Evolutionary conservation across 2,329 filamentous ascomycete species (phyloP).

Genomic region (Pyricularia sp.): DNA sequence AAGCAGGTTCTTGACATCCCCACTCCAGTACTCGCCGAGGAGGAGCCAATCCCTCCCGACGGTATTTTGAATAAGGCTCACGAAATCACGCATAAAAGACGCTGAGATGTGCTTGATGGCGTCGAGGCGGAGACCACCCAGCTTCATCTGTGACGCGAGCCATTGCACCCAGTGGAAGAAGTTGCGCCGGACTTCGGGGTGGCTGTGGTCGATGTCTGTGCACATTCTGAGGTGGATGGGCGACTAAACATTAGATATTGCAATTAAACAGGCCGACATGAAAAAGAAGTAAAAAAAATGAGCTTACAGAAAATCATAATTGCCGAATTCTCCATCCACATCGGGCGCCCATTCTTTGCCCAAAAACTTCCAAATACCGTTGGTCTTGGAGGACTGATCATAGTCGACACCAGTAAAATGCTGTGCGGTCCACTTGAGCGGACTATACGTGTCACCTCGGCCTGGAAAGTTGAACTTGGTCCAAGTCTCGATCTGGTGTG

Average conservation of each 20-base stretch:
- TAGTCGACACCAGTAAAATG: slow-evolving; percentile 64
- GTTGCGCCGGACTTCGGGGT: slow-evolving; percentile 21
- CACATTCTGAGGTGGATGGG: slow-evolving; percentile 20
- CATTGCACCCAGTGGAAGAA: slow-evolving; percentile 22
- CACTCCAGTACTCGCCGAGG: slow-evolving; percentile 64
- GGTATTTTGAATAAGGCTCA: slow-evolving; percentile 15
- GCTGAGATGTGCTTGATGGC: slow-evolving; percentile 25
- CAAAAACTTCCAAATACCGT: slow-evolving; percentile 56
- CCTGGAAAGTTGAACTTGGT: slow-evolving; percentile 57
- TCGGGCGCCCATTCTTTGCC: slow-evolving; percentile 56
- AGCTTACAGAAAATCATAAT: slow-evolving; percentile 37
- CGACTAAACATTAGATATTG: too few species aligned
- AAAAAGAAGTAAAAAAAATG: neutral
- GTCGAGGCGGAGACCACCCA: slow-evolving; percentile 24
- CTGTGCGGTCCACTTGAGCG: slow-evolving; percentile 54
- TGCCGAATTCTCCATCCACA: slow-evolving; percentile 48
- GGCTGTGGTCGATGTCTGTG: slow-evolving; percentile 22
- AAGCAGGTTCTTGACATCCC: slow-evolving; percentile 24
- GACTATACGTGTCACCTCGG: slow-evolving; percentile 48
- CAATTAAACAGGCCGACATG: too few species aligned
- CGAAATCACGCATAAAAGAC: slow-evolving; percentile 19
- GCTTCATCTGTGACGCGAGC: slow-evolving; percentile 18
- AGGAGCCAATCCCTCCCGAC: slow-evolving; percentile 48
- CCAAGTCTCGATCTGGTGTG: slow-evolving; percentile 59
- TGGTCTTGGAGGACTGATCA: slow-evolving; percentile 43